Conservation (phyloP, 768 basidiomycete genomes). For the Cyclocybe cylindracea region DNA sequence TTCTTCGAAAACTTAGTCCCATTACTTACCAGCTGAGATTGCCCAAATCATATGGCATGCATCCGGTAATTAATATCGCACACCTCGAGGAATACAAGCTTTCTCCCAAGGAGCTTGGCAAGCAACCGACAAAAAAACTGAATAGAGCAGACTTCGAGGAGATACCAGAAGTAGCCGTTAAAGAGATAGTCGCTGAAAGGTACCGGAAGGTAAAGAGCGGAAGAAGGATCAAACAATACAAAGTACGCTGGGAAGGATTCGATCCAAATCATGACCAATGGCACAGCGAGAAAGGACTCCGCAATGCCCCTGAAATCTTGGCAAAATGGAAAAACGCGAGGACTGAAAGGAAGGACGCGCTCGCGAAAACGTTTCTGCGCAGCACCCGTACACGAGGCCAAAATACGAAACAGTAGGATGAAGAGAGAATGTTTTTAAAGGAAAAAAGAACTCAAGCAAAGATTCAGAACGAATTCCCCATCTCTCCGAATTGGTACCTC, state of each 20-base stretch:
- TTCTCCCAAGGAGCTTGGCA: neutral
- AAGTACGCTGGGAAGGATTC: conserved; percentile 22
- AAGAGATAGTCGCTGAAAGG: conserved; percentile 6
- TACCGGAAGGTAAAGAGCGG: conserved; percentile 1
- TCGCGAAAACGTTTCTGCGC: neutral
- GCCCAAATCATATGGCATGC: conserved; percentile 20
- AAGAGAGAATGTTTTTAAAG: too few species aligned
- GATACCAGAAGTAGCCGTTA: conserved; percentile 1
- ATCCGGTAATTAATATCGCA: conserved; percentile 19
- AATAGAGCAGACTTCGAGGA: conserved; percentile 2
- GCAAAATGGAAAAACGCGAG: neutral
- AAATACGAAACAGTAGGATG: too few species aligned
- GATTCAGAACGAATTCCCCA: too few species aligned
- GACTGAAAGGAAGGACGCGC: neutral
- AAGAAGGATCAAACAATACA: conserved; percentile 8
- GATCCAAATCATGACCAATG: conserved; percentile 22
- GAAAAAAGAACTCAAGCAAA: too few species aligned
- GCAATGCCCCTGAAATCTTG: conserved; percentile 16
- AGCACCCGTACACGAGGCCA: too few species aligned
- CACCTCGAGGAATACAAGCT: conserved; percentile 16
- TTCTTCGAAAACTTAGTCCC: conserved; percentile 20
- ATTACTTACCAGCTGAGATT: conserved; percentile 17
- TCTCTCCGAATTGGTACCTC: too few species aligned
- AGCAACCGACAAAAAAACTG: neutral
- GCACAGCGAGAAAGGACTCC: conserved; percentile 15